Base-by-base conservation (phyloP, 1,284 basidiomycete genomes). In the Cutaneotrichosporon mucoides region DNA sequence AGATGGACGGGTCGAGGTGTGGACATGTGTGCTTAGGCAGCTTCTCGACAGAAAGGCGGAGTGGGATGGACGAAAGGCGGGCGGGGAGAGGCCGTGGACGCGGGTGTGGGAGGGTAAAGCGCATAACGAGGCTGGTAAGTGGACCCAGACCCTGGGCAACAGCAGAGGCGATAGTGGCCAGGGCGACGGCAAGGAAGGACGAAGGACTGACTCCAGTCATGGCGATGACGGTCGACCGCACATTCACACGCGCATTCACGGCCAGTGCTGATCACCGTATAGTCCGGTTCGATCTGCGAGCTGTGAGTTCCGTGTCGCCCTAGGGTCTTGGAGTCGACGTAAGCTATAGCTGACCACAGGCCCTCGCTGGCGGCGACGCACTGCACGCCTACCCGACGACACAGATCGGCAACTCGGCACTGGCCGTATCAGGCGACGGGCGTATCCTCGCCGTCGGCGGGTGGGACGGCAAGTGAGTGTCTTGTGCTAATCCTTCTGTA, bases 181-280 rank as follows among this genome's bases (percentile, higher is more conserved):
- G 6, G 15, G 38, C 24, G 24, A 24, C 24, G 24, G 24, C 24
- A 24, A 24, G 24, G 24, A 24, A 24, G 24, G 24, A 24, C 24
- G 24, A 24, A 24, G 16, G 40, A 15, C 61, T 61, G 51, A 57
- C 53, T 2, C 1, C 64, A 92, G 90, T 93, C 53, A 93, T 95
- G 90, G 87, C 86, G 1, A 88, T 92, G 86, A 76, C 84, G 0
- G 85, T 90, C 1, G 85, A 88, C 3, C 75, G 72, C n/a, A 81
- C 83, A 53, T 81, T 83, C 44, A 70, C 76, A 8, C 81, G 88
- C 55, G 90, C 87, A 2, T 75, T 92, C 61, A 87, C 88, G 0
- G 87, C 90, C 1, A 92, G 90, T 4, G 91, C 88, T 0, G 91
- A 94, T 72, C 87, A 92, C 72, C 77, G 90, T 11, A 72, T 94